phyloP scores from a whole-genome alignment of 192 early-diverging fungal species.

The Rhizophagus prolifer region DNA sequence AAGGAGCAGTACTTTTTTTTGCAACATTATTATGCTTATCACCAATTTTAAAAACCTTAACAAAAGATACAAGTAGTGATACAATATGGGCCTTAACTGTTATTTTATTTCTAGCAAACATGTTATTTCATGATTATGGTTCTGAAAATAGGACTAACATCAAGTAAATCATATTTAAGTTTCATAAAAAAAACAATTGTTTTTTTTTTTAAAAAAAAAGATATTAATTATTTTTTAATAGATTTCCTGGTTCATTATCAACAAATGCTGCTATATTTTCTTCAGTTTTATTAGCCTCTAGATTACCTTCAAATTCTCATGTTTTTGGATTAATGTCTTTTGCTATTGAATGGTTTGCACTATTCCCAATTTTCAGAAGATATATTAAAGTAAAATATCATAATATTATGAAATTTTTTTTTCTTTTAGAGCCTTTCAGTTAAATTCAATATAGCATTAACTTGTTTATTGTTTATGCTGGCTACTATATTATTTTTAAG shows the following conservation, averaged over 20 bases:
- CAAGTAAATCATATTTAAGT: slow-evolving; percentile 38
- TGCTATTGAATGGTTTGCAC: slow-evolving; percentile 88
- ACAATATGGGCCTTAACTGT: slow-evolving; percentile 92
- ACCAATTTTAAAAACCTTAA: slow-evolving; percentile 89
- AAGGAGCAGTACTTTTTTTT: slow-evolving; percentile 72
- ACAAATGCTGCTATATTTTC: slow-evolving; percentile 96
- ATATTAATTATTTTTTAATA: slow-evolving; percentile 41
- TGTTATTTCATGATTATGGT: slow-evolving; percentile 91
- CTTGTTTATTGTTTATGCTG: slow-evolving; percentile 58
- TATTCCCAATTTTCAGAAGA: slow-evolving; percentile 92
- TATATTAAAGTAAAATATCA: slow-evolving; percentile 61
- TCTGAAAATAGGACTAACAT: slow-evolving; percentile 47
- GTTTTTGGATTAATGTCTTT: slow-evolving; percentile 87
- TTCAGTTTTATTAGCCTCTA: slow-evolving; percentile 86
- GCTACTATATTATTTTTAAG: slow-evolving; percentile 64
- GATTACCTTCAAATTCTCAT: slow-evolving; percentile 76
- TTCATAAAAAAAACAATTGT: slow-evolving; percentile 19
- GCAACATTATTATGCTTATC: slow-evolving; percentile 79
- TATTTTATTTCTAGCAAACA: slow-evolving; percentile 78
- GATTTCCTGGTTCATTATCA: slow-evolving; percentile 93
- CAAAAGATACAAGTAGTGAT: slow-evolving; percentile 84
- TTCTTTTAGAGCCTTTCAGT: slow-evolving; percentile 35
- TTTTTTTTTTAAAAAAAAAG: background rate
- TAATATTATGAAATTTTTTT: background rate
- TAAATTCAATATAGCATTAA: slow-evolving; percentile 52